Conservation (phyloP, 495 filamentous ascomycete species). For the Xylaria telfairii region DNA sequence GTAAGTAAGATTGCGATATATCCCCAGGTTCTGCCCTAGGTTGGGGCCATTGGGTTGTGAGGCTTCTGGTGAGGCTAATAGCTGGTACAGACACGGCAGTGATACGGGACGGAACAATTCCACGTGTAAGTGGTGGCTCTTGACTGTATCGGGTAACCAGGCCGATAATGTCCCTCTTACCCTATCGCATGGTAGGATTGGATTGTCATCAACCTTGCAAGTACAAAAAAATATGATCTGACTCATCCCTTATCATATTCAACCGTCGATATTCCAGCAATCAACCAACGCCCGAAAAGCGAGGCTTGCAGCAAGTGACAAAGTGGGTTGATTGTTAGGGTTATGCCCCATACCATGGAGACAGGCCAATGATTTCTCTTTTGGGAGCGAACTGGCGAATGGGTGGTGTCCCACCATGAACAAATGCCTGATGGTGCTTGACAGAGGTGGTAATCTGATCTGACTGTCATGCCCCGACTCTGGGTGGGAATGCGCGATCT, state of each 20-base stretch:
- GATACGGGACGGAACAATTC: neutral
- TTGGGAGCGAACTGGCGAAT: slow-evolving; percentile 1
- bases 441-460: neutral
- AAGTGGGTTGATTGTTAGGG: slow-evolving; percentile 7
- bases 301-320: neutral
- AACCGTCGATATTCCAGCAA: neutral
- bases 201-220: neutral
- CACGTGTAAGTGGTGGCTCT: neutral
- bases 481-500: neutral
- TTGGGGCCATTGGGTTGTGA: neutral
- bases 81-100: neutral
- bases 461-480: neutral
- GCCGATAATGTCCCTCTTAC: neutral
- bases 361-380: neutral
- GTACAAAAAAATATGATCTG: slow-evolving; percentile 15
- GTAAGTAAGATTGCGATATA: slow-evolving; percentile 3
- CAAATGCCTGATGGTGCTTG: neutral
- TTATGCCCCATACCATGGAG: neutral
- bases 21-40: neutral
- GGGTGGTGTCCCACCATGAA: neutral
- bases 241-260: neutral
- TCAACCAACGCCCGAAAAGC: neutral
- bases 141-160: neutral
- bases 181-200: slow-evolving; percentile 6
- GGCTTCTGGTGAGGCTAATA: slow-evolving; percentile 9